These are phyloP conservation scores for Populus nigra DNA, from an alignment of 345 rosid genomes.

Conservation along the genomic window DNA sequence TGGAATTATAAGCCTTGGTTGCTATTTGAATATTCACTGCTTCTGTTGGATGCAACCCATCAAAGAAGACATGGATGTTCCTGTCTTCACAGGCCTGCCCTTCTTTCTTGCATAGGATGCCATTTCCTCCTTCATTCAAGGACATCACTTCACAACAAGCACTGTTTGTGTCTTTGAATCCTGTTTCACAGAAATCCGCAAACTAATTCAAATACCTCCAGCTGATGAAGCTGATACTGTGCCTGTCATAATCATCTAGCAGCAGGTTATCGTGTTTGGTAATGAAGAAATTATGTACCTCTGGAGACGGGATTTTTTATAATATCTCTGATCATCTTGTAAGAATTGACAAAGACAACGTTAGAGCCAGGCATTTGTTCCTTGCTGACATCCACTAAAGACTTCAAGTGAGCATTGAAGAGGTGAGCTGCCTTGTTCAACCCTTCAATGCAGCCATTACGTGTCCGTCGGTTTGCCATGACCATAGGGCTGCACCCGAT, in stretches of 20 bases:
- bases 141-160: conserved; percentile 42
- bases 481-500: conserved; percentile 48
- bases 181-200: conserved; percentile 4
- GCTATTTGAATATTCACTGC: conserved; percentile 47
- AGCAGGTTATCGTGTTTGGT: neutral
- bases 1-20: conserved; percentile 43
- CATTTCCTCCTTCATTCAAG: conserved; percentile 31
- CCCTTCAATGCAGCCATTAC: conserved; percentile 19
- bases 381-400: conserved; percentile 14
- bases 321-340: conserved; percentile 46
- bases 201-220: neutral
- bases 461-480: neutral
- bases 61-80: conserved; percentile 41
- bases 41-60: conserved; percentile 66
- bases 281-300: conserved; percentile 24
- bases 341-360: conserved; percentile 44
- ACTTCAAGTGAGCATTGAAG: conserved; percentile 40
- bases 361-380: conserved; percentile 30
- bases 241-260: neutral
- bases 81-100: conserved; percentile 34
- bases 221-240: no score
- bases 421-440: conserved; percentile 50
- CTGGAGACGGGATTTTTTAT: conserved; percentile 30
- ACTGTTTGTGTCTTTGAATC: conserved; percentile 27
- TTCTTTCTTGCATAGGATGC: conserved; percentile 35